These are phyloP conservation scores for Cercophora sp. DNA, from an alignment of 495 filamentous ascomycete genomes.

Conservation along the genomic window DNA sequence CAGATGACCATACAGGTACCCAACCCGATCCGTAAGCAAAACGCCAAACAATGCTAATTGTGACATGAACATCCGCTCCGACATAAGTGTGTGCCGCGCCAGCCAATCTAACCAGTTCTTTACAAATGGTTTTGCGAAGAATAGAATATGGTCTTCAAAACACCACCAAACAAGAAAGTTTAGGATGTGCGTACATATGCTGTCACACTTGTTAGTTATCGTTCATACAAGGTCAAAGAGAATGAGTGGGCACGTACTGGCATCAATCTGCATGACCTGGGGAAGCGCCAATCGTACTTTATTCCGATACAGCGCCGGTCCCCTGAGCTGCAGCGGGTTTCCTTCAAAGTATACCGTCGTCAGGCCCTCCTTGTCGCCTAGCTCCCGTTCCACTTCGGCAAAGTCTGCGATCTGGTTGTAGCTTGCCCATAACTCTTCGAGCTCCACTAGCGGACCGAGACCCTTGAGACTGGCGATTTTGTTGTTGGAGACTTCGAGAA, in stretches of 20 bases:
- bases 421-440: slow-evolving; percentile 95
- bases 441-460: slow-evolving; percentile 59
- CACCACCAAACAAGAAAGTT: neutral
- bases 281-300: slow-evolving; percentile 87
- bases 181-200: slow-evolving; percentile 31
- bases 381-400: slow-evolving; percentile 74
- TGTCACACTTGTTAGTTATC: too few species aligned
- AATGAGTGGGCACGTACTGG: slow-evolving; percentile 62
- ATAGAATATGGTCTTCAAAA: too few species aligned
- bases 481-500: slow-evolving; percentile 91
- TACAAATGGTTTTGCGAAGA: too few species aligned
- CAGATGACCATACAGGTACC: neutral
- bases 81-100: too few species aligned
- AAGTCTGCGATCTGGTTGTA: slow-evolving; percentile 79
- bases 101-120: too few species aligned
- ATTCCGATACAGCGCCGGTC: slow-evolving; percentile 79
- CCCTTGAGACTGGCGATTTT: slow-evolving; percentile 70
- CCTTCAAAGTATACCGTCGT: slow-evolving; percentile 97
- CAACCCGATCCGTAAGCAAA: neutral
- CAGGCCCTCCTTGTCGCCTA: slow-evolving; percentile 72
- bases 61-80: neutral
- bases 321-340: slow-evolving; percentile 78
- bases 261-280: slow-evolving; percentile 89
- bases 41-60: neutral
- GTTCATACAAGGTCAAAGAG: neutral